These are phyloP conservation scores for Gillenia trifoliata DNA, from an alignment of 306 rosid species.

Conservation along the genomic window DNA sequence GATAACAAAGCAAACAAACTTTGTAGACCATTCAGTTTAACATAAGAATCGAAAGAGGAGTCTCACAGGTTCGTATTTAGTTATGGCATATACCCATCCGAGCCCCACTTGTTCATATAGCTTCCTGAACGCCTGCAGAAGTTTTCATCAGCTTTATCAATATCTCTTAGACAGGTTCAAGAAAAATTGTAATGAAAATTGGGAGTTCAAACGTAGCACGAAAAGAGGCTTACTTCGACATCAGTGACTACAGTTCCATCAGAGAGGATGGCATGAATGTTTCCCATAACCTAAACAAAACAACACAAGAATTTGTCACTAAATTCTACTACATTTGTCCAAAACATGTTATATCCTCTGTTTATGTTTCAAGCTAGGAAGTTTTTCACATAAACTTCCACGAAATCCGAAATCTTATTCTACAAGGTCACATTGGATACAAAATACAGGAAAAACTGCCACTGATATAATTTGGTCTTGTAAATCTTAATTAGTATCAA, in stretches of 20 bases:
- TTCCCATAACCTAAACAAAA: conserved; percentile 76
- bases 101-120: conserved; percentile 82
- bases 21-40: conserved; percentile 3
- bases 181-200: not conserved
- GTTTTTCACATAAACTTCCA: not conserved
- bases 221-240: conserved; percentile 64
- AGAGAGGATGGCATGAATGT: conserved; percentile 80
- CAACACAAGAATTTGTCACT: conserved; percentile 4
- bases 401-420: not conserved
- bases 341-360: not conserved
- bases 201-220: conserved; percentile 1
- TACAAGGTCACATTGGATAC: not conserved
- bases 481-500: not conserved
- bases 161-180: not conserved
- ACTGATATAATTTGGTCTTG: not conserved
- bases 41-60: not conserved
- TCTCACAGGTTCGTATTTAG: conserved; percentile 80
- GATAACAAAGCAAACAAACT: conserved; percentile 9
- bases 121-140: conserved; percentile 74
- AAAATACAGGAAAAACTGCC: not conserved
- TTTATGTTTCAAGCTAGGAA: not conserved
- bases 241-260: conserved; percentile 87
- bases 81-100: conserved; percentile 90
- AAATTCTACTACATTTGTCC: not conserved
- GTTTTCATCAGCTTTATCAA: conserved; percentile 5